phyloP scores from a whole-genome alignment of 352 stramenopile species.

The Pythium monospermum region DNA sequence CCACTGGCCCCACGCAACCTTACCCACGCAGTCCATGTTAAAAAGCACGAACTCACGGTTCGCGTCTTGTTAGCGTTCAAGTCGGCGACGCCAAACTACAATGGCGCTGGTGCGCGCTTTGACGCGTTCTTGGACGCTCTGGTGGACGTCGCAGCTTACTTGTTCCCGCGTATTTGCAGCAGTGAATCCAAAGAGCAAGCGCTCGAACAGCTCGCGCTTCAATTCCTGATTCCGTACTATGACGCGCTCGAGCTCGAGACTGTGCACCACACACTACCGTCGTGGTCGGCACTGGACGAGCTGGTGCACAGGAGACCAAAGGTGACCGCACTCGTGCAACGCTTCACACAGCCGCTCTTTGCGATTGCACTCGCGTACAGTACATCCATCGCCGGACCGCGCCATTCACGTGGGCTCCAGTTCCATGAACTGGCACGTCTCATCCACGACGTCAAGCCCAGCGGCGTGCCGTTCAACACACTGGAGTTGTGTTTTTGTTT shows the following conservation, averaged over 20 bases:
- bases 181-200: conserved; percentile 26
- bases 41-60: conserved; percentile 39
- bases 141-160: conserved; percentile 37
- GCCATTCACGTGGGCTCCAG: conserved; percentile 27
- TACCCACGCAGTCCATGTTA: conserved; percentile 27
- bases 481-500: conserved; percentile 57
- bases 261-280: conserved; percentile 14
- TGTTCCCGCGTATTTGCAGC: conserved; percentile 30
- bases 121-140: conserved; percentile 59
- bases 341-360: conserved; percentile 37
- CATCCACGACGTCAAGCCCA: conserved; percentile 44
- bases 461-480: conserved; percentile 29
- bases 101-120: conserved; percentile 32
- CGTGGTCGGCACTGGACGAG: conserved; percentile 38
- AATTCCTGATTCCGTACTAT: conserved; percentile 38
- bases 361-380: conserved; percentile 47
- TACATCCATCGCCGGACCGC: conserved; percentile 27
- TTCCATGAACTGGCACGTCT: conserved; percentile 53
- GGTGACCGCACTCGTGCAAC: conserved; percentile 26
- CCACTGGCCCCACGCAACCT: conserved; percentile 17
- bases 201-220: conserved; percentile 31
- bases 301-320: conserved; percentile 24
- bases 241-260: conserved; percentile 8
- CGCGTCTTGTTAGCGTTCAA: conserved; percentile 32
- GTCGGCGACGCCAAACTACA: conserved; percentile 19